Percentiles rank a stretch among this genome's conserved stretches.
These are phyloP conservation scores for Arabidopsis arenosa DNA, from an alignment of 345 rosid species.

Conservation along the genomic window DNA sequence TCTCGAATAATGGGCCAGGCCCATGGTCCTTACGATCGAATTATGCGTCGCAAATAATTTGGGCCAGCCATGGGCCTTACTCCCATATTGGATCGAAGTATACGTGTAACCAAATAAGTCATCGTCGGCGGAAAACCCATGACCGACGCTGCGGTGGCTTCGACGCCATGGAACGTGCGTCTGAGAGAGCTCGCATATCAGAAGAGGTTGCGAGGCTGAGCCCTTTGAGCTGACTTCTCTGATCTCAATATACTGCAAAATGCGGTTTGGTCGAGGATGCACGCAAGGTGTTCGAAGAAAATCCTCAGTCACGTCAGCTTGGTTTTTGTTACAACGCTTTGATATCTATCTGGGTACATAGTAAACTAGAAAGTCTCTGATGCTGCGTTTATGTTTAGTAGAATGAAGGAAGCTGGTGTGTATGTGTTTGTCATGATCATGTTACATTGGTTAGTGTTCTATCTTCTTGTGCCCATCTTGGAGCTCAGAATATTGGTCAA, in stretches of 20 bases:
- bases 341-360: constrained; percentile 65
- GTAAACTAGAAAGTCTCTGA: constrained; percentile 50
- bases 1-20: constrained; percentile 4
- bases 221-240: constrained; percentile 78
- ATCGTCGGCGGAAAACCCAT: not conserved
- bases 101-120: constrained; percentile 10
- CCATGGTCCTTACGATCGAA: constrained; percentile 17
- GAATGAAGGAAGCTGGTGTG: not conserved
- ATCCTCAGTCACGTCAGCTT: constrained; percentile 48
- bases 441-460: too few species aligned
- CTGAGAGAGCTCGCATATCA: constrained; percentile 27
- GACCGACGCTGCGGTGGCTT: not conserved
- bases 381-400: constrained; percentile 56
- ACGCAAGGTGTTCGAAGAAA: constrained; percentile 73
- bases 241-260: constrained; percentile 61
- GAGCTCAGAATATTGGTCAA: too few species aligned
- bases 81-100: not conserved
- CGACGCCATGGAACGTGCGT: not conserved
- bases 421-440: too few species aligned
- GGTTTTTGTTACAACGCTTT: constrained; percentile 79
- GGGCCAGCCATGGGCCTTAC: constrained; percentile 28
- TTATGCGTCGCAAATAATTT: not conserved
- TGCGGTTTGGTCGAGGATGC: constrained; percentile 52
- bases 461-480: too few species aligned
- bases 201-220: constrained; percentile 45